phyloP scores from a whole-genome alignment of 169 alveolate genomes.

The Plasmodium yoelii region DNA sequence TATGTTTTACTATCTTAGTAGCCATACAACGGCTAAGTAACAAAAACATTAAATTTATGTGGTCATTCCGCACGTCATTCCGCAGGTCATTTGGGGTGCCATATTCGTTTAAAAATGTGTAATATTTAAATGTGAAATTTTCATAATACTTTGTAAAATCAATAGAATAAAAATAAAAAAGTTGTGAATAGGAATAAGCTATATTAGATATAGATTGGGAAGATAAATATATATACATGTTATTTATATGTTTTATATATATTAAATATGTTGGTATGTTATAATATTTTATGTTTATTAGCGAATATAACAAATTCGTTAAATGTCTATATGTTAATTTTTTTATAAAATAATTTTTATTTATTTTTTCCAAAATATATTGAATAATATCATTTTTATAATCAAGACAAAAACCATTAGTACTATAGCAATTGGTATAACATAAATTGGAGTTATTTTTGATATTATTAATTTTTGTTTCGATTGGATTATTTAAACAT shows the following conservation, averaged over 20 bases:
- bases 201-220: slow-evolving; percentile 64
- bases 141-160: slow-evolving; percentile 53
- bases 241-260: slow-evolving; percentile 45
- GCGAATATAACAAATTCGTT: slow-evolving; percentile 49
- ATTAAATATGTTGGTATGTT: slow-evolving; percentile 42
- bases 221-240: slow-evolving; percentile 51
- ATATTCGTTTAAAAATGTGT: slow-evolving; percentile 6
- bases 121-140: slow-evolving; percentile 57
- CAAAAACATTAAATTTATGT: slow-evolving; percentile 52
- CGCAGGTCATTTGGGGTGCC: no score
- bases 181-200: slow-evolving; percentile 33
- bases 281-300: slow-evolving; percentile 63
- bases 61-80: slow-evolving; percentile 3
- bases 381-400: slow-evolving; percentile 67
- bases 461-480: background rate
- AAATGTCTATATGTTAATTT: slow-evolving; percentile 64
- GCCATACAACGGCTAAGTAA: slow-evolving; percentile 59
- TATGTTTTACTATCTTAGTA: slow-evolving; percentile 5
- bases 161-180: slow-evolving; percentile 49
- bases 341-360: slow-evolving; percentile 65
- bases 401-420: slow-evolving; percentile 16
- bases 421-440: background rate
- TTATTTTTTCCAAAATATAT: slow-evolving; percentile 35
- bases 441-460: background rate
- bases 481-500: no score